These are phyloP conservation scores for Aspergillaceae sp. DNA, from an alignment of 2,329 filamentous ascomycete species.

Conservation along the genomic window DNA sequence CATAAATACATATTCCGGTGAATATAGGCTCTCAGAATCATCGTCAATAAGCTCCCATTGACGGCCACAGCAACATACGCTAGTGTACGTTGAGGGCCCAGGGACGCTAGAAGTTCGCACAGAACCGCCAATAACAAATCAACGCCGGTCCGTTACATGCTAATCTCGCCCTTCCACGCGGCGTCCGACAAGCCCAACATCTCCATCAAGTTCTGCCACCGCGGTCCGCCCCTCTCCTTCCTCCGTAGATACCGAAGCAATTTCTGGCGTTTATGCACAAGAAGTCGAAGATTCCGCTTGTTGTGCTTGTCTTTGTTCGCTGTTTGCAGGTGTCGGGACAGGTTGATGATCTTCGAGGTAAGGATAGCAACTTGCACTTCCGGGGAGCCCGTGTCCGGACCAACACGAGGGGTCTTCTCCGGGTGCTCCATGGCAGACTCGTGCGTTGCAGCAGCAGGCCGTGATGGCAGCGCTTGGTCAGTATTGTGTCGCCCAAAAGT, in stretches of 20 bases:
- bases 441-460: constrained; percentile 39
- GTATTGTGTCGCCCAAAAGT: constrained; percentile 88
- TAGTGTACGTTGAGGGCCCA: no score
- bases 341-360: constrained; percentile 80
- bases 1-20: not conserved
- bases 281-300: constrained; percentile 75
- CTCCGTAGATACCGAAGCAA: constrained; percentile 74
- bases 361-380: constrained; percentile 97
- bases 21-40: not conserved
- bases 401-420: constrained; percentile 57
- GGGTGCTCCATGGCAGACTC: constrained; percentile 28
- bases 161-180: constrained; percentile 86
- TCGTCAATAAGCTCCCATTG: not conserved
- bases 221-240: constrained; percentile 82
- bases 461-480: constrained; percentile 59
- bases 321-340: constrained; percentile 62
- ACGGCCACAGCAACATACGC: no score
- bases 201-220: constrained; percentile 80
- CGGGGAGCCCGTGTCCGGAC: constrained; percentile 85
- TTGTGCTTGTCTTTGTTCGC: constrained; percentile 86
- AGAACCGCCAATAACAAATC: not conserved
- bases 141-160: constrained; percentile 43
- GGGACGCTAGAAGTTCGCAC: not conserved
- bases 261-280: constrained; percentile 86
- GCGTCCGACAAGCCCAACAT: constrained; percentile 79